A percentile compares a stretch with the other conserved stretches of the same genome.
Evolutionary conservation across 768 basidiomycete species (phyloP).

Genomic region (Russula virescens): DNA sequence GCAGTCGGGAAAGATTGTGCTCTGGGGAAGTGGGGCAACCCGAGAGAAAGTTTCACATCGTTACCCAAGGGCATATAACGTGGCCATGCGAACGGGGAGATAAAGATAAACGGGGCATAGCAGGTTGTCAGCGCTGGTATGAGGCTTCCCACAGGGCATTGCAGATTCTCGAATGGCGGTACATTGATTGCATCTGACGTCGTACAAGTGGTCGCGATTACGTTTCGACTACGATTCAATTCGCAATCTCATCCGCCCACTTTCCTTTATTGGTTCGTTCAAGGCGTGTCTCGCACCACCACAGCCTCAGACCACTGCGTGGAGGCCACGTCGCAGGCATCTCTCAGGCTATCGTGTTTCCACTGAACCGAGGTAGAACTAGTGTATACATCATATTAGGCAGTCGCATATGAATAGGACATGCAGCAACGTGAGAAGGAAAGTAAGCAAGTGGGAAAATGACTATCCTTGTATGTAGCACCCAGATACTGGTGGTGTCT

Average conservation of each 20-base stretch:
- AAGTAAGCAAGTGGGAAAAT: constrained; percentile 21
- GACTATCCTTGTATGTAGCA: constrained; percentile 21
- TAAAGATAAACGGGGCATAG: not conserved
- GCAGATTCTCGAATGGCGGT: not conserved
- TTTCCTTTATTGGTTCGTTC: not conserved
- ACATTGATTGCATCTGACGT: not conserved
- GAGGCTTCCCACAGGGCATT: constrained; percentile 16
- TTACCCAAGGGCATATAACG: constrained; percentile 14
- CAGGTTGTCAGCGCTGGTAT: constrained; percentile 6
- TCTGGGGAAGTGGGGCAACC: constrained; percentile 8
- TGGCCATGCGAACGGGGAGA: constrained; percentile 7
- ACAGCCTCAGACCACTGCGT: too few relatives aligned
- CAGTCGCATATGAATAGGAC: not conserved
- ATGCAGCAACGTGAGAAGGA: constrained; percentile 5
- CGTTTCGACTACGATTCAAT: not conserved
- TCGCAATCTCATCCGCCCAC: not conserved
- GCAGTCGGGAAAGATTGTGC: constrained; percentile 3
- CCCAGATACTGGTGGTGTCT: constrained; percentile 27
- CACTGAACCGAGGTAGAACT: not conserved
- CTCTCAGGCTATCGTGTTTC: not conserved
- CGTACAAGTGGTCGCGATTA: not conserved
- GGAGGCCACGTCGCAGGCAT: not conserved
- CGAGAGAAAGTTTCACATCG: constrained; percentile 4
- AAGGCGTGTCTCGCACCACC: too few relatives aligned
- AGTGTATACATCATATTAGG: constrained; percentile 15